These are phyloP conservation scores for Xylaria sp. DNA, from an alignment of 2,329 filamentous ascomycete species.

Conservation along the genomic window DNA sequence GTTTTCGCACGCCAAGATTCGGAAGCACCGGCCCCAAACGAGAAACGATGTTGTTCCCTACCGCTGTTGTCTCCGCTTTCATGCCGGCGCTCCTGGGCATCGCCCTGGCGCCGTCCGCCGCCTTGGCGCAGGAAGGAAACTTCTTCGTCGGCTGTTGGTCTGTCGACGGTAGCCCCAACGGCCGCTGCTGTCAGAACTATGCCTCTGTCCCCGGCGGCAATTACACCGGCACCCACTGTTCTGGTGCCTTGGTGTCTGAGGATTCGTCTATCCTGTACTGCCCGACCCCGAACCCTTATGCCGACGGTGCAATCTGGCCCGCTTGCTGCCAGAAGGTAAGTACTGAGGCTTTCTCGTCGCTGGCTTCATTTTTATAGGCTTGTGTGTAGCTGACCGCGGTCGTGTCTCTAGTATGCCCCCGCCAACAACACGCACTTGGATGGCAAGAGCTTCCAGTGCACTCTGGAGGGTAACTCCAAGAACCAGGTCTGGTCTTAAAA, in stretches of 20 bases:
- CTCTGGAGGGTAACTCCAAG: background rate
- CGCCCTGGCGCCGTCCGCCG: background rate
- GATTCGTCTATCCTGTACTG: constrained; percentile 1
- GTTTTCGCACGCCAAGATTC: background rate
- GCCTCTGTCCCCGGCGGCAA: constrained; percentile 2
- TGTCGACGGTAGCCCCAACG: background rate
- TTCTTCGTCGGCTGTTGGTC: constrained; percentile 2
- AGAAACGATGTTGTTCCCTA: constrained; percentile 2
- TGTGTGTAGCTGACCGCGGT: background rate
- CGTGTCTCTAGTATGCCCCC: background rate
- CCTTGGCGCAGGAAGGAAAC: constrained; percentile 3
- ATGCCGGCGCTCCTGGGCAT: background rate
- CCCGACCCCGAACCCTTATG: background rate
- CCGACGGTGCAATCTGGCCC: background rate
- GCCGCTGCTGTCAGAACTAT: background rate
- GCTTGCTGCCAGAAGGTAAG: constrained; percentile 3
- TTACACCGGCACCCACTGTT: background rate
- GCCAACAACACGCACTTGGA: background rate
- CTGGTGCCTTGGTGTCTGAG: background rate
- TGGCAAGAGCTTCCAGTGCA: background rate
- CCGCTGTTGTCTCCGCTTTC: background rate
- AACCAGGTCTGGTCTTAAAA: background rate
- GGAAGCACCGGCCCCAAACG: background rate
- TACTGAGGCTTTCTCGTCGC: background rate
- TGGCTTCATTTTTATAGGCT: background rate